These are phyloP conservation scores for Teratosphaeria epicoccoides DNA, from an alignment of 2,329 filamentous ascomycete species.

Conservation along the genomic window DNA sequence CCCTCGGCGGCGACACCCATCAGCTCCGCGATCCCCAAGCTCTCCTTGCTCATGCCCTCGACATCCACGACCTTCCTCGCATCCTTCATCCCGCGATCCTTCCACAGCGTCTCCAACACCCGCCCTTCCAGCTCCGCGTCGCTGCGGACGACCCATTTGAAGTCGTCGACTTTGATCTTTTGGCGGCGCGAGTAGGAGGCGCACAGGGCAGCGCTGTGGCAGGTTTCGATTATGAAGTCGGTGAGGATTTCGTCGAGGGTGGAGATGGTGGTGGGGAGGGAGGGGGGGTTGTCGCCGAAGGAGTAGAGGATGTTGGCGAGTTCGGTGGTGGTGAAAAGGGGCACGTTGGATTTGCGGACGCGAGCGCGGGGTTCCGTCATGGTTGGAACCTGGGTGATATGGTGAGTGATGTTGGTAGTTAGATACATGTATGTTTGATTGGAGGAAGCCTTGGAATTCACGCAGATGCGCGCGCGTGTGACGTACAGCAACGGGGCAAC, in stretches of 20 bases:
- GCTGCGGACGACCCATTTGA: slow-evolving; percentile 82
- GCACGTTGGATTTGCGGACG: slow-evolving; percentile 34
- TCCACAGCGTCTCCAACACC: slow-evolving; percentile 79
- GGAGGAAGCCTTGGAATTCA: too few relatives aligned
- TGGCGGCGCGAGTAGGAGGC: slow-evolving; percentile 80
- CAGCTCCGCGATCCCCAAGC: slow-evolving; percentile 25
- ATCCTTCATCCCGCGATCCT: slow-evolving; percentile 76
- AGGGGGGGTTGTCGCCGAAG: slow-evolving; percentile 62
- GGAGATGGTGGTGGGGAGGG: slow-evolving; percentile 72
- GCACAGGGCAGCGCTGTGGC: slow-evolving; percentile 75
- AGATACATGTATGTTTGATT: not conserved
- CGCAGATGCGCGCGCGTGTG: not conserved
- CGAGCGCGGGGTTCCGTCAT: slow-evolving; percentile 42
- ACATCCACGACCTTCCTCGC: slow-evolving; percentile 64
- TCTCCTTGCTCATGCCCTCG: slow-evolving; percentile 50
- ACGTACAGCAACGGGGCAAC: not conserved
- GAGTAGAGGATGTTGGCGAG: slow-evolving; percentile 57
- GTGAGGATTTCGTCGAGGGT: slow-evolving; percentile 91
- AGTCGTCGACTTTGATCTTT: slow-evolving; percentile 97
- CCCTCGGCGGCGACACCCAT: slow-evolving; percentile 41
- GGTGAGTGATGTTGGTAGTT: slow-evolving; percentile 1
- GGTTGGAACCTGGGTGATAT: slow-evolving; percentile 5
- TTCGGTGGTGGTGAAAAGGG: slow-evolving; percentile 35
- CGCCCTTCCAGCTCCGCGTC: slow-evolving; percentile 79
- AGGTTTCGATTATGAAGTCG: slow-evolving; percentile 90